A percentile compares a stretch with the other conserved stretches of the same genome.
Evolutionary conservation across 345 rosid genomes (phyloP).

Genomic region (Lenwebbia sp.): DNA sequence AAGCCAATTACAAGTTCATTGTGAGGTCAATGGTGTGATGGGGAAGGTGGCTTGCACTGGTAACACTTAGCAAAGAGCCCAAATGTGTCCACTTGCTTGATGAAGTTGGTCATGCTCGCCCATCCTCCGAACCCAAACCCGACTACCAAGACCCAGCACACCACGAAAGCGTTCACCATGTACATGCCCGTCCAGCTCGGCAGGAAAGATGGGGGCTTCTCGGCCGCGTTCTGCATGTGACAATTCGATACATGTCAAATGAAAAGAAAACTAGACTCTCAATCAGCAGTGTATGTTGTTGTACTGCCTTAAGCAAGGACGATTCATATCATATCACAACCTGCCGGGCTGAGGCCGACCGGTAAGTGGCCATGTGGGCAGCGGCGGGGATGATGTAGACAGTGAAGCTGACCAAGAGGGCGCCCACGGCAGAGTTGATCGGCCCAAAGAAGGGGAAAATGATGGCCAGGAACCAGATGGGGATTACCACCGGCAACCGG

Average conservation of each 20-base stretch:
- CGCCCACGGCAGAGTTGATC: slow-evolving; percentile 79
- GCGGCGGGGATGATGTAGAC: slow-evolving; percentile 79
- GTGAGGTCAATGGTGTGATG: not conserved
- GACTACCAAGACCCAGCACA: slow-evolving; percentile 54
- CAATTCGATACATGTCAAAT: not conserved
- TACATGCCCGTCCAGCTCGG: slow-evolving; percentile 75
- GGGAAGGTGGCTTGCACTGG: slow-evolving; percentile 42
- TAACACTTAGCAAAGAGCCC: slow-evolving; percentile 89
- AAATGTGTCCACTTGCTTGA: slow-evolving; percentile 68
- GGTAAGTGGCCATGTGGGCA: slow-evolving; percentile 74
- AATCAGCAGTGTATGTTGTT: not conserved
- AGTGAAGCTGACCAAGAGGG: slow-evolving; percentile 80
- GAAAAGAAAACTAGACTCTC: not conserved
- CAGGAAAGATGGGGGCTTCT: slow-evolving; percentile 54
- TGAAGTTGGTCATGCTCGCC: slow-evolving; percentile 78
- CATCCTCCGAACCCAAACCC: slow-evolving; percentile 89
- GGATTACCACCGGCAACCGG: slow-evolving; percentile 69
- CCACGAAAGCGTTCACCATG: slow-evolving; percentile 39
- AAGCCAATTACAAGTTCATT: not conserved
- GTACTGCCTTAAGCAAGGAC: not conserved
- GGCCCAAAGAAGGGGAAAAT: slow-evolving; percentile 89
- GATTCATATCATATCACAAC: slow-evolving; percentile 5
- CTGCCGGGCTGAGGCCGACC: slow-evolving; percentile 61
- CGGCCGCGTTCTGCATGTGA: slow-evolving; percentile 49
- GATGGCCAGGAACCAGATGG: slow-evolving; percentile 82